A percentile compares a stretch with the other conserved stretches of the same genome.
phyloP scores from a whole-genome alignment of 371 early-diverging fungal species.

The Funneliformis caledonium region DNA sequence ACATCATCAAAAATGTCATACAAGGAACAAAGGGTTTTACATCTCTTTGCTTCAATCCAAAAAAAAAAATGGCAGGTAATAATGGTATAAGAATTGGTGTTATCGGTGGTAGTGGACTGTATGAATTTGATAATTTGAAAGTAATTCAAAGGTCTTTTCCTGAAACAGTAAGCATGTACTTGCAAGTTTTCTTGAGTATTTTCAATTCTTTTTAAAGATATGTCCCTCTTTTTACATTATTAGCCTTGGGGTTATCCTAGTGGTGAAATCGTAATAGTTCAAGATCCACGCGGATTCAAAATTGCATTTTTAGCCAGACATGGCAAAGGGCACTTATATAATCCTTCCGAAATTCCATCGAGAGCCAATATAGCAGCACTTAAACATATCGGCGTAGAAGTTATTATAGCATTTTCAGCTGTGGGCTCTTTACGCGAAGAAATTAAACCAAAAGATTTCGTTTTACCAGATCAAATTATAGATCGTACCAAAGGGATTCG shows the following conservation, averaged over 20 bases:
- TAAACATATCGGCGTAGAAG: slow-evolving; percentile 90
- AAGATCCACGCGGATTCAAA: slow-evolving; percentile 72
- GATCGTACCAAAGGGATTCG: slow-evolving; percentile 96
- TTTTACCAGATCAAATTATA: slow-evolving; percentile 90
- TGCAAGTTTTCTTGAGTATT: not conserved
- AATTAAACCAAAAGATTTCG: slow-evolving; percentile 93
- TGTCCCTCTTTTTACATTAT: not conserved
- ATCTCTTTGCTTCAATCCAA: no score
- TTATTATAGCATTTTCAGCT: slow-evolving; percentile 94
- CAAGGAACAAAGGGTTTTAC: no score
- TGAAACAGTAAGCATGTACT: slow-evolving; percentile 66
- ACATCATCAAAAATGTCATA: no score
- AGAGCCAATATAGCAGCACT: slow-evolving; percentile 98
- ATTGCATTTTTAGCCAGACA: slow-evolving; percentile 97
- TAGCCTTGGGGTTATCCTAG: slow-evolving; percentile 94
- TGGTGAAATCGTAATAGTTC: slow-evolving; percentile 70
- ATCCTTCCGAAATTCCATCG: slow-evolving; percentile 91
- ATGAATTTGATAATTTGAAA: slow-evolving; percentile 85
- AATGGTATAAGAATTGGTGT: slow-evolving; percentile 82
- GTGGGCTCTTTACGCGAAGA: slow-evolving; percentile 93
- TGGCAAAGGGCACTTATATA: slow-evolving; percentile 83
- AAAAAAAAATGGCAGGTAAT: not conserved
- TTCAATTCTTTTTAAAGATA: not conserved
- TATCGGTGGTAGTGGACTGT: slow-evolving; percentile 96
- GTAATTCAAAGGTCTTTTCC: slow-evolving; percentile 84